Percentiles rank a stretch among this genome's conserved stretches.
Evolutionary conservation across 2,329 filamentous ascomycete species (phyloP).

Genomic region (Curvularia sp.): DNA sequence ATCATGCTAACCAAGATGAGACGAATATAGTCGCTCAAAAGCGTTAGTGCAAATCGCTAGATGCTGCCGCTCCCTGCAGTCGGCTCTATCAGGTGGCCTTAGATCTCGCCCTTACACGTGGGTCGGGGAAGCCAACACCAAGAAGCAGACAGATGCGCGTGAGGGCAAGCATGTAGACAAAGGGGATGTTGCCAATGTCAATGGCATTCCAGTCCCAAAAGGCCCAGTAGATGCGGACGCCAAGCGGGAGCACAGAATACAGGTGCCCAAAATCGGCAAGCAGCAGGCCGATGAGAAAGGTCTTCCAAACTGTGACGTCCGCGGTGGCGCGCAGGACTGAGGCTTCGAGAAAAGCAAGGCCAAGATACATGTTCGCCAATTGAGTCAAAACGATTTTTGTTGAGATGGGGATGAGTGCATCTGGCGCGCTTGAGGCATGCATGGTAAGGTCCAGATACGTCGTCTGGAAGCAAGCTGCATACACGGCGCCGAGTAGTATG

Average conservation of each 20-base stretch:
- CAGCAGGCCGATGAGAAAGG: slow-evolving; percentile 70
- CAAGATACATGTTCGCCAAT: slow-evolving; percentile 78
- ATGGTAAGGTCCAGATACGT: slow-evolving; percentile 69
- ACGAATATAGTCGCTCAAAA: background rate
- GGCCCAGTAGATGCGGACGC: slow-evolving; percentile 69
- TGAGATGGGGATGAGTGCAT: slow-evolving; percentile 60
- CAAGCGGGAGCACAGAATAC: slow-evolving; percentile 68
- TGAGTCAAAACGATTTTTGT: slow-evolving; percentile 75
- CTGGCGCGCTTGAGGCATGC: slow-evolving; percentile 61
- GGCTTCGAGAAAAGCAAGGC: slow-evolving; percentile 79
- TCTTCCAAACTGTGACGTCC: slow-evolving; percentile 73
- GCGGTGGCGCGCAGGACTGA: slow-evolving; percentile 73
- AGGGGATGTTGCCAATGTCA: slow-evolving; percentile 72
- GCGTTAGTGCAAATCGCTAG: slow-evolving; percentile 1
- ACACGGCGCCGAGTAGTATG: slow-evolving; percentile 62
- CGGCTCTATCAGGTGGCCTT: slow-evolving; percentile 21
- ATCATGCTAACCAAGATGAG: slow-evolving; percentile 4
- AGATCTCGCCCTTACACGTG: background rate
- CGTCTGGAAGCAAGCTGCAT: slow-evolving; percentile 59
- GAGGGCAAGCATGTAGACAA: slow-evolving; percentile 70
- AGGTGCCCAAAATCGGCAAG: slow-evolving; percentile 80
- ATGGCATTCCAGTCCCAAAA: slow-evolving; percentile 70
- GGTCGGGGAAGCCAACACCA: slow-evolving; percentile 34
- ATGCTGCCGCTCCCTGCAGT: background rate
- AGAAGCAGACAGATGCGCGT: slow-evolving; percentile 37